Conservation (phyloP, 169 alveolate species). For the Eimeria falciformis region DNA sequence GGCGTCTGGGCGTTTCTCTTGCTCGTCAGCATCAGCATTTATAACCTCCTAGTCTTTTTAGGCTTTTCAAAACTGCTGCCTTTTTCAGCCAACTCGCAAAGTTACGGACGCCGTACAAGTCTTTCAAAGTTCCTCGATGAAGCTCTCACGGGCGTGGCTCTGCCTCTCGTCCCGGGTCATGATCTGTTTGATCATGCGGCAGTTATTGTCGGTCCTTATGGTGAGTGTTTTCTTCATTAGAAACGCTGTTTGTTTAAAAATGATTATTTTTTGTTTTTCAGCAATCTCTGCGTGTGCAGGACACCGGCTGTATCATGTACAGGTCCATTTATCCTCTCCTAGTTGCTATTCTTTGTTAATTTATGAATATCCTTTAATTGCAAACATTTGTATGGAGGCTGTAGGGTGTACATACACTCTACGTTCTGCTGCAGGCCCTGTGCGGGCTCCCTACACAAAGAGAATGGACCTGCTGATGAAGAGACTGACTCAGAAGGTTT, state of each 20-base stretch:
- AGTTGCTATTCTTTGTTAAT: no score
- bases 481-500: neutral
- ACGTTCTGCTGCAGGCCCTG: slow-evolving; percentile 53
- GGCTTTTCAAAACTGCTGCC: neutral
- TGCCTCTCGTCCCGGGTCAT: slow-evolving; percentile 2
- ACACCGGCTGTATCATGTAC: no score
- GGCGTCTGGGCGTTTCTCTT: slow-evolving; percentile 7
- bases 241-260: no score
- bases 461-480: slow-evolving; percentile 12
- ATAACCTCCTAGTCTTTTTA: neutral
- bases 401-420: no score
- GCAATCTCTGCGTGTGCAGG: no score
- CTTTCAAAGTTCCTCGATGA: neutral
- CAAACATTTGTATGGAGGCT: no score
- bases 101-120: neutral
- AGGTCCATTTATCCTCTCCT: no score
- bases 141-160: neutral
- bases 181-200: slow-evolving; percentile 29
- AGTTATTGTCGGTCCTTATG: slow-evolving; percentile 32
- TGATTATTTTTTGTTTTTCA: no score
- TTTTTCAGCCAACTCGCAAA: neutral
- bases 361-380: no score
- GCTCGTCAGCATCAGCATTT: neutral
- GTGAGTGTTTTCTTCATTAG: neutral
- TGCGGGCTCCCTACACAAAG: slow-evolving; percentile 55